These are phyloP conservation scores for Quercus parvula DNA, from an alignment of 306 rosid genomes.

Conservation along the genomic window DNA sequence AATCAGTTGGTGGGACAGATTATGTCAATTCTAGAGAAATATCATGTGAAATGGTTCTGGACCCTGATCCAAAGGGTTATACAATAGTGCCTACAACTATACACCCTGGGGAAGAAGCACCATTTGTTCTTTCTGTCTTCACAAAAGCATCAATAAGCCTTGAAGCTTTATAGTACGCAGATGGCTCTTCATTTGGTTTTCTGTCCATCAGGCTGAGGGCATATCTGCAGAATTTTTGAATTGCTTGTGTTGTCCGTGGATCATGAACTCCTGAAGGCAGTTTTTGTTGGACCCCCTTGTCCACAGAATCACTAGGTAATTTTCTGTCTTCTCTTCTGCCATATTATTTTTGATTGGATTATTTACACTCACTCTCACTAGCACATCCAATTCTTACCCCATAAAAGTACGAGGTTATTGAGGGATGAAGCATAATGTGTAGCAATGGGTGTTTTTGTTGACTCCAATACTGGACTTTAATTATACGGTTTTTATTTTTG, in stretches of 20 bases:
- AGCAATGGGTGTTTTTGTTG: not conserved
- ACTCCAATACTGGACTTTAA: not conserved
- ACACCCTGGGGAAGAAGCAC: conserved; percentile 99
- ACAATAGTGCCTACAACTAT: conserved; percentile 97
- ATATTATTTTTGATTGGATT: not conserved
- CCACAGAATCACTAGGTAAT: conserved; percentile 37
- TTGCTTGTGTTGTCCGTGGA: conserved; percentile 48
- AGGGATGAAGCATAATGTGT: too few species aligned
- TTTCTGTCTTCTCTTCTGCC: not conserved
- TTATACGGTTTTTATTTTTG: not conserved
- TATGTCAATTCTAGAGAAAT: conserved; percentile 97
- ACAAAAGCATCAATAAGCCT: conserved; percentile 90
- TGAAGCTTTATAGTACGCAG: conserved; percentile 68
- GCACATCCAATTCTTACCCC: not conserved
- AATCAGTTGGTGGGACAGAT: conserved; percentile 97
- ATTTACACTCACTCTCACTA: conserved; percentile 14
- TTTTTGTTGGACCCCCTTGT: conserved; percentile 25
- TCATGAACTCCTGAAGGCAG: conserved; percentile 24
- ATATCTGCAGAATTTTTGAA: conserved; percentile 29
- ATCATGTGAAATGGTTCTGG: conserved; percentile 98
- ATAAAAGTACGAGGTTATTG: not conserved
- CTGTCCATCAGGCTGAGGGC: conserved; percentile 21
- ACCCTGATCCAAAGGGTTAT: conserved; percentile 98
- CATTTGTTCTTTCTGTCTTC: conserved; percentile 96
- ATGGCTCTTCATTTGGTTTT: conserved; percentile 29